phyloP scores from a whole-genome alignment of 75 land plant species.

The Cryptomeria japonica region DNA sequence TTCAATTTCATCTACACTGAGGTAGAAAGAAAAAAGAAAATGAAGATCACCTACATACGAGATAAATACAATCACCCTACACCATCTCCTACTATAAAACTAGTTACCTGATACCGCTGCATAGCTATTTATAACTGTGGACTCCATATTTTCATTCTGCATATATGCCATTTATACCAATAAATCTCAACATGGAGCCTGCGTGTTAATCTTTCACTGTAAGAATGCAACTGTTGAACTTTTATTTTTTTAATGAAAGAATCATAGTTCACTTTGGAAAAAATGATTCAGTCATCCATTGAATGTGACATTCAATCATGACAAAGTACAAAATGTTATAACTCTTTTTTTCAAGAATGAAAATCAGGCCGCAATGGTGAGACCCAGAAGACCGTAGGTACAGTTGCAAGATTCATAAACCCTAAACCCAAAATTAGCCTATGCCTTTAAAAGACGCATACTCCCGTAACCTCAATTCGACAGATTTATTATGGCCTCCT shows the following conservation, averaged over 20 bases:
- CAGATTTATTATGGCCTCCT: not conserved
- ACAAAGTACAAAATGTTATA: not conserved
- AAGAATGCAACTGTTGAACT: not conserved
- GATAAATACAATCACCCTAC: not conserved
- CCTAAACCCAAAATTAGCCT: not conserved
- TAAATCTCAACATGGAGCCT: not conserved
- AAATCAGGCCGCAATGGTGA: not conserved
- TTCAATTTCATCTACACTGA: not conserved
- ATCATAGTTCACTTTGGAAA: not conserved
- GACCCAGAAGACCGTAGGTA: not conserved
- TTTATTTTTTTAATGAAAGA: not conserved
- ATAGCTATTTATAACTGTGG: not conserved
- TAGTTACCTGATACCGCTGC: not conserved
- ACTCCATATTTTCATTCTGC: not conserved
- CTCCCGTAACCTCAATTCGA: not conserved
- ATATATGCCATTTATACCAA: not conserved
- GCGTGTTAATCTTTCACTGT: not conserved
- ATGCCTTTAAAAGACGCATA: not conserved
- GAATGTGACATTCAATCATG: not conserved
- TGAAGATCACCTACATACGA: not conserved
- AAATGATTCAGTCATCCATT: not conserved
- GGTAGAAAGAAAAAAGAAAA: no score
- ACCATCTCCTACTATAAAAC: not conserved
- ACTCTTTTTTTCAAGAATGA: not conserved
- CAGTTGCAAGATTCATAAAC: not conserved